phyloP scores from a whole-genome alignment of 2,329 filamentous ascomycete species.

The Sphaerulina vaccinii region DNA sequence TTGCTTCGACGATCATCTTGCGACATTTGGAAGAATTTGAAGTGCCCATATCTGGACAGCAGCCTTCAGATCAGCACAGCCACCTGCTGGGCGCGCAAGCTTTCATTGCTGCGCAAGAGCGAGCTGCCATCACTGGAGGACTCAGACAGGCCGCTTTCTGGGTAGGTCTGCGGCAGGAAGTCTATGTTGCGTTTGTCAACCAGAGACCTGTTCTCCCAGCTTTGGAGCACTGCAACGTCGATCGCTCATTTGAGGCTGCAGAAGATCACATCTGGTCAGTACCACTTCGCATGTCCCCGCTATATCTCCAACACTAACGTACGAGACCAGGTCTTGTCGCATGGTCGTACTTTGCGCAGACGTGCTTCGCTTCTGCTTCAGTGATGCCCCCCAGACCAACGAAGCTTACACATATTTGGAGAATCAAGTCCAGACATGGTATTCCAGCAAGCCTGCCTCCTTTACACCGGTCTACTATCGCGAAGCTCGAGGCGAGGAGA shows the following conservation, averaged over 20 bases:
- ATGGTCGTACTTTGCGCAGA: constrained; percentile 63
- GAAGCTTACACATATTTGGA: constrained; percentile 48
- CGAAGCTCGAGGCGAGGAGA: constrained; percentile 40
- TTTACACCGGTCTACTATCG: constrained; percentile 57
- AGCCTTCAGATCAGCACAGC: constrained; percentile 26
- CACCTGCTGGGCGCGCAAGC: constrained; percentile 38
- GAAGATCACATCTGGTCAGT: constrained; percentile 52
- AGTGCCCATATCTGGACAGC: constrained; percentile 30
- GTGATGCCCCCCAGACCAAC: constrained; percentile 38
- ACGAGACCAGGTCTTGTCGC: constrained; percentile 59
- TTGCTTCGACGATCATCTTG: constrained; percentile 58
- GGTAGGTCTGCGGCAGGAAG: constrained; percentile 59
- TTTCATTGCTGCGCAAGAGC: constrained; percentile 38
- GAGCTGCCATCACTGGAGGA: constrained; percentile 38
- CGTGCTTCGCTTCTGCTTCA: constrained; percentile 63
- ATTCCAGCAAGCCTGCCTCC: constrained; percentile 48
- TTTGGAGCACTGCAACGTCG: constrained; percentile 52
- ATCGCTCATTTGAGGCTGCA: constrained; percentile 50
- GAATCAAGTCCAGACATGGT: constrained; percentile 50
- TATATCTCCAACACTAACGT: too few relatives aligned
- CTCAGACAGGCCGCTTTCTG: constrained; percentile 54
- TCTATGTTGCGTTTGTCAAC: constrained; percentile 52
- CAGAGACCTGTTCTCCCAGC: constrained; percentile 51
- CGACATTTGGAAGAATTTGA: constrained; percentile 60
- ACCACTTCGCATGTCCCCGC: too few relatives aligned